These are phyloP conservation scores for Sambucus nigra DNA, from an alignment of 129 eudicot species.

Conservation along the genomic window DNA sequence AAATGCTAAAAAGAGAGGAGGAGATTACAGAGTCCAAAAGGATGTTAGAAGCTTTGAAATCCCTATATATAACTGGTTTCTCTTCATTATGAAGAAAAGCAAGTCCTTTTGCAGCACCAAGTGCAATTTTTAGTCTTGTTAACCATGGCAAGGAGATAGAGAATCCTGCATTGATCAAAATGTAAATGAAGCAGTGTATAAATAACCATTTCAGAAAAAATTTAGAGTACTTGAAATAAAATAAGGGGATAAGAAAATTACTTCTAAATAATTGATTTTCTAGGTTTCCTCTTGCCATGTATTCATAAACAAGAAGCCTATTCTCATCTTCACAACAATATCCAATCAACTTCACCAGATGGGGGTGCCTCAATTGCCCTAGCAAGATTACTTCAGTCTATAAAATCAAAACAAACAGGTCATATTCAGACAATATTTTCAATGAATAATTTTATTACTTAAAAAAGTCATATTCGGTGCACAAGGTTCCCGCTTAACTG, in stretches of 20 bases:
- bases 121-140: constrained; percentile 67
- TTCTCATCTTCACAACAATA: constrained; percentile 86
- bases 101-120: constrained; percentile 89
- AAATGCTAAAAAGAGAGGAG: background rate
- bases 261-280: constrained; percentile 77
- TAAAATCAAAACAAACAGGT: background rate
- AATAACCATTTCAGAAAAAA: background rate
- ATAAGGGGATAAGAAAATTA: constrained; percentile 11
- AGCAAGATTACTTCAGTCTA: constrained; percentile 84
- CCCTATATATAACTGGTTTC: constrained; percentile 82
- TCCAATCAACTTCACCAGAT: constrained; percentile 84
- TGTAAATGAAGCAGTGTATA: background rate
- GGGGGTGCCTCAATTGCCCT: constrained; percentile 94
- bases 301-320: constrained; percentile 84
- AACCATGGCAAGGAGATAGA: constrained; percentile 74
- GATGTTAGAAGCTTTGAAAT: constrained; percentile 84
- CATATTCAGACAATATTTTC: background rate
- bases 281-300: constrained; percentile 71
- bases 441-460: no score
- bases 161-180: constrained; percentile 41
- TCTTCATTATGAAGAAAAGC: constrained; percentile 85
- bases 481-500: no score
- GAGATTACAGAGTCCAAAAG: constrained; percentile 57
- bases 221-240: background rate
- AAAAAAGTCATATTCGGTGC: background rate